Conservation (phyloP, 2,329 filamentous ascomycete genomes). For the Ophiostoma fasciatum region DNA sequence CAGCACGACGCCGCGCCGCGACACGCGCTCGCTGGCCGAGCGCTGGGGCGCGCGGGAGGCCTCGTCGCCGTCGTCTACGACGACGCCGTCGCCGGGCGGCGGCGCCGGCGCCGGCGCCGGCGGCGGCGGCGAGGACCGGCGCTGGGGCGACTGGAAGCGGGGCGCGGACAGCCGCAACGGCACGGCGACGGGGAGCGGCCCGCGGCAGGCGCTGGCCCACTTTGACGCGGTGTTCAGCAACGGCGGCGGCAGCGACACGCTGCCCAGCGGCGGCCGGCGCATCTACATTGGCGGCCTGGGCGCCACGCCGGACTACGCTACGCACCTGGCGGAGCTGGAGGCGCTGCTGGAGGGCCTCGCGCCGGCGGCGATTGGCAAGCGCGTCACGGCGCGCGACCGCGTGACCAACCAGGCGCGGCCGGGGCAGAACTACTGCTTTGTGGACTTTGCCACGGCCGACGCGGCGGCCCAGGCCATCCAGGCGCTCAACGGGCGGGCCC, state of each 20-base stretch:
- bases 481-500: constrained; percentile 22
- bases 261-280: too few species aligned
- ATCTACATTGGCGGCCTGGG: constrained; percentile 35
- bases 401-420: constrained; percentile 32
- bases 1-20: too few species aligned
- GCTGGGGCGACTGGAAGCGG: constrained; percentile 30
- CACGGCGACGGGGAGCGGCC: background rate
- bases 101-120: constrained; percentile 9
- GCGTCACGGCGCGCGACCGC: constrained; percentile 43
- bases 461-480: constrained; percentile 34
- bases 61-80: too few species aligned
- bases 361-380: constrained; percentile 29
- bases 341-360: constrained; percentile 32
- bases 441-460: constrained; percentile 42
- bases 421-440: constrained; percentile 49
- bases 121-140: constrained; percentile 13
- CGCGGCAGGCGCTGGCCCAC: constrained; percentile 17
- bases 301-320: constrained; percentile 31
- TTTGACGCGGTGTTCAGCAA: constrained; percentile 20
- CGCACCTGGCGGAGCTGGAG: constrained; percentile 30
- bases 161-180: background rate
- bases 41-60: too few species aligned
- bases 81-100: constrained; percentile 9
- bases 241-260: too few species aligned
- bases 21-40: too few species aligned